Base-by-base conservation (phyloP, 768 basidiomycete species). In the Tricholoma matsutake region DNA sequence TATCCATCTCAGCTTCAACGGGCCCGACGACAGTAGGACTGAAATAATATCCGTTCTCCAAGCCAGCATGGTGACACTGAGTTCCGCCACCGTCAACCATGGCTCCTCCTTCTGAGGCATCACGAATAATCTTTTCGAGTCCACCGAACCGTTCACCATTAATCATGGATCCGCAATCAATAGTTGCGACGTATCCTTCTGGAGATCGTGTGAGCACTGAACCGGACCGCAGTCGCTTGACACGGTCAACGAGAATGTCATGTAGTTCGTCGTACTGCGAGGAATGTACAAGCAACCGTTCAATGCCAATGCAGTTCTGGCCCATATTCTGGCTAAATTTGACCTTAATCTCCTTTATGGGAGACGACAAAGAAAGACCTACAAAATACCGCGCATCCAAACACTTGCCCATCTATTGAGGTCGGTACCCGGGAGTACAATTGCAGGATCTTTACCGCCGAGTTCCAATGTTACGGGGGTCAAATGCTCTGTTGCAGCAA, bases 251-350 rank as follows among this genome's bases (percentile, higher is more conserved):
- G 66, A 98, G 79, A 20, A 86, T 80, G 2, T 79, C 76, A 65
- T 87, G 83, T 54, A 98, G 83, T 5, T 87, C 84, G 52, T 94
- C 85, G 66, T 95, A 90, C 67, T 93, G 88, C 0, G 81, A 80
- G 0, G 77, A 70, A 67, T 95, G 94, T 37, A 98, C 93, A 51
- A 98, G 83, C 64, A 98, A 83, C 2, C 95, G 86, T 73, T 99
- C 96, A 63, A 96, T 92, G 35, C 96, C 96, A 67, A 99, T 96
- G 72, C 96, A 99, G 68, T 98, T 98, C 76, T 98, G 96, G 20
- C 96, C 96, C 55, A 85, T 84, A 61, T 94, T 93, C 79, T 95
- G 94, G 79, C 94, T 95, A n/a, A n/a, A n/a, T n/a, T n/a, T n/a
- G n/a, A n/a, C n/a, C n/a, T n/a, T n/a, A n/a, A n/a, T n/a, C n/a